Evolutionary conservation across 805 yeast species (phyloP).

Genomic region (Torulaspora microellipsoides): DNA sequence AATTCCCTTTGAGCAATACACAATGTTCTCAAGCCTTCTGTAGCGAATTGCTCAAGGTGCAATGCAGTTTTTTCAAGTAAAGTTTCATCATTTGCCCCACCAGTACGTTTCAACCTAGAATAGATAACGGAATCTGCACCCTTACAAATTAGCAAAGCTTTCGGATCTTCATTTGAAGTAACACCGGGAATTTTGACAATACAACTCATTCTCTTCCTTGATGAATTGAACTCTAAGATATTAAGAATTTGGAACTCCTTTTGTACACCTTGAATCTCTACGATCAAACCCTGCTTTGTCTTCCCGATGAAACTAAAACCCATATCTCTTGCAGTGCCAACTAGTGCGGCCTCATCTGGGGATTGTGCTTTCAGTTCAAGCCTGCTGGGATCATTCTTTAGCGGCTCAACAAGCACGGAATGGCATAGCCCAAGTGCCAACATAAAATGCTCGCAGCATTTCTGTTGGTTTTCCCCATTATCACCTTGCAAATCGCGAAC

Average conservation of each 20-base stretch:
- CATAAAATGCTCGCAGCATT: constrained; percentile 69
- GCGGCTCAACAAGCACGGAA: constrained; percentile 67
- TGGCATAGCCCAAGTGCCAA: constrained; percentile 72
- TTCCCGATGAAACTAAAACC: constrained; percentile 64
- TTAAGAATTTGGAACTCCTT: constrained; percentile 70
- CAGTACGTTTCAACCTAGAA: constrained; percentile 48
- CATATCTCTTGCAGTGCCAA: constrained; percentile 72
- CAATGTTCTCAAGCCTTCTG: constrained; percentile 77
- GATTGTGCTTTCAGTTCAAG: constrained; percentile 68
- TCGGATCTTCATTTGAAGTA: constrained; percentile 44
- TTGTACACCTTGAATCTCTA: constrained; percentile 64
- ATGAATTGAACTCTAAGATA: constrained; percentile 72
- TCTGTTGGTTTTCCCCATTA: constrained; percentile 43
- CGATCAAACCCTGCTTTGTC: constrained; percentile 62
- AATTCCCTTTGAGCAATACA: constrained; percentile 73
- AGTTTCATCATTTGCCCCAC: constrained; percentile 39
- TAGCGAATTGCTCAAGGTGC: constrained; percentile 73
- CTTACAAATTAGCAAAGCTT: constrained; percentile 66
- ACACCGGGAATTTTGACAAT: constrained; percentile 61
- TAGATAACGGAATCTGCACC: constrained; percentile 84
- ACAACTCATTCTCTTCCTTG: constrained; percentile 85
- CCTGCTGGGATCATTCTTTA: constrained; percentile 54
- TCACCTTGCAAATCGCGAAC: constrained; percentile 56
- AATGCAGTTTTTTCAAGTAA: constrained; percentile 61
- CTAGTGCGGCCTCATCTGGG: constrained; percentile 85